Percentiles rank a stretch among this genome's conserved stretches.
These are phyloP conservation scores for Coemansia sp. DNA, from an alignment of 192 early-diverging fungal genomes.

Conservation along the genomic window DNA sequence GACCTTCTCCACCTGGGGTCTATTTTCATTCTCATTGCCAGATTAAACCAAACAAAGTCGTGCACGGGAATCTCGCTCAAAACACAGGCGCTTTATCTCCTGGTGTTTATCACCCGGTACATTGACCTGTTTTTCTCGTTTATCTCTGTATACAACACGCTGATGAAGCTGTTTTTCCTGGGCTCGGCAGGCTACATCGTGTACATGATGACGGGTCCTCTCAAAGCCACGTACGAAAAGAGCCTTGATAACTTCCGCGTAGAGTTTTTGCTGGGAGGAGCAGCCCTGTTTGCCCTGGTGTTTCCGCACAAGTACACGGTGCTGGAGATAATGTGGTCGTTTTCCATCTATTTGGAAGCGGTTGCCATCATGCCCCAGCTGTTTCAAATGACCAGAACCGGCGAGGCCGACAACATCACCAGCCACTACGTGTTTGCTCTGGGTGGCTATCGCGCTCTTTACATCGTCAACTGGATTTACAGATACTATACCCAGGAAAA, in stretches of 20 bases:
- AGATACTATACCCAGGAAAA: slow-evolving; percentile 69
- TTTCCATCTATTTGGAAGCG: slow-evolving; percentile 94
- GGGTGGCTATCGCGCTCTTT: slow-evolving; percentile 85
- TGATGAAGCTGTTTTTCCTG: slow-evolving; percentile 97
- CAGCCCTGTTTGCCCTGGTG: slow-evolving; percentile 65
- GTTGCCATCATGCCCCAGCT: slow-evolving; percentile 98
- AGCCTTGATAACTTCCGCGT: slow-evolving; percentile 86
- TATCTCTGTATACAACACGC: slow-evolving; percentile 85
- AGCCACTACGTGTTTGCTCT: slow-evolving; percentile 98
- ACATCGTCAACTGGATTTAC: slow-evolving; percentile 95
- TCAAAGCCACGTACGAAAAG: slow-evolving; percentile 91
- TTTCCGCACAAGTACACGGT: slow-evolving; percentile 70
- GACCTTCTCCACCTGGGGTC: slow-evolving; percentile 95
- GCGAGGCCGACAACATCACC: slow-evolving; percentile 99
- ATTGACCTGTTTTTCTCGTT: slow-evolving; percentile 78
- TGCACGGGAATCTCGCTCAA: slow-evolving; percentile 97
- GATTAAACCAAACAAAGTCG: slow-evolving; percentile 86
- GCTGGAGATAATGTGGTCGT: slow-evolving; percentile 87
- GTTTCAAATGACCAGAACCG: slow-evolving; percentile 94
- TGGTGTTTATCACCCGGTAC: slow-evolving; percentile 94
- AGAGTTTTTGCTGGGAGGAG: slow-evolving; percentile 76
- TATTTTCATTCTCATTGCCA: slow-evolving; percentile 87
- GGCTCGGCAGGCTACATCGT: slow-evolving; percentile 79
- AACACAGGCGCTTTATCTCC: slow-evolving; percentile 85
- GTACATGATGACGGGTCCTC: slow-evolving; percentile 81